Conservation (phyloP, 139 green algal genomes). For the Micromonas commoda region DNA sequence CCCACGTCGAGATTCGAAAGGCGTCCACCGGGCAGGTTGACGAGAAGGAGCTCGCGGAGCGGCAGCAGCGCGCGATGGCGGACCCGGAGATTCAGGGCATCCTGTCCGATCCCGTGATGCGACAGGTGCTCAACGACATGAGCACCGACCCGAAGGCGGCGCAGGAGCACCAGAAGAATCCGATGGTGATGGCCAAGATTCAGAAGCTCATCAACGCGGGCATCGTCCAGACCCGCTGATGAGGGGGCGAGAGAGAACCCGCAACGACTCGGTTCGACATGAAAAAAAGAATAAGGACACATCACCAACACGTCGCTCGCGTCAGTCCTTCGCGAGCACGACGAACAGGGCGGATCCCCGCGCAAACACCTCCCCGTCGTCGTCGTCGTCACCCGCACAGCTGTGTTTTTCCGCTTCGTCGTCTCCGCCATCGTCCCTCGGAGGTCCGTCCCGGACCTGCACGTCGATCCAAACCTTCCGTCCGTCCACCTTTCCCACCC, state of each 20-base stretch:
- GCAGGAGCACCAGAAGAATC: conserved; percentile 73
- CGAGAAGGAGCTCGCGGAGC: conserved; percentile 87
- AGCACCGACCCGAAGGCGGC: conserved; percentile 77
- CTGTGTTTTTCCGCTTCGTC: neutral
- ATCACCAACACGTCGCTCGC: neutral
- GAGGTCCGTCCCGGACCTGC: neutral
- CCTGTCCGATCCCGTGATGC: conserved; percentile 90
- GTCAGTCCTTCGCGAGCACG: neutral
- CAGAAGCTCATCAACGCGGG: conserved; percentile 91
- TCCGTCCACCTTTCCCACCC: neutral
- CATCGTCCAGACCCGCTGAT: conserved; percentile 63
- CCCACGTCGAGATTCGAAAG: conserved; percentile 46
- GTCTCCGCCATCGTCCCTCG: neutral
- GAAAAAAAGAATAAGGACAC: neutral
- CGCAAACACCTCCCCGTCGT: neutral
- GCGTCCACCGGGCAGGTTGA: conserved; percentile 50
- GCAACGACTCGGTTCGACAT: neutral
- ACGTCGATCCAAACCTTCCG: neutral
- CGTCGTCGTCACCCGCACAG: neutral
- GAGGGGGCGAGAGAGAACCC: neutral
- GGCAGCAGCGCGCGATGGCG: conserved; percentile 72
- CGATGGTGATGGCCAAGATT: conserved; percentile 84
- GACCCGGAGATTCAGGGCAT: conserved; percentile 94
- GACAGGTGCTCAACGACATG: conserved; percentile 82
- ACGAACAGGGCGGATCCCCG: neutral